These are phyloP conservation scores for Tetrapisispora namnaoensis DNA, from an alignment of 805 yeast genomes.

Conservation along the genomic window DNA sequence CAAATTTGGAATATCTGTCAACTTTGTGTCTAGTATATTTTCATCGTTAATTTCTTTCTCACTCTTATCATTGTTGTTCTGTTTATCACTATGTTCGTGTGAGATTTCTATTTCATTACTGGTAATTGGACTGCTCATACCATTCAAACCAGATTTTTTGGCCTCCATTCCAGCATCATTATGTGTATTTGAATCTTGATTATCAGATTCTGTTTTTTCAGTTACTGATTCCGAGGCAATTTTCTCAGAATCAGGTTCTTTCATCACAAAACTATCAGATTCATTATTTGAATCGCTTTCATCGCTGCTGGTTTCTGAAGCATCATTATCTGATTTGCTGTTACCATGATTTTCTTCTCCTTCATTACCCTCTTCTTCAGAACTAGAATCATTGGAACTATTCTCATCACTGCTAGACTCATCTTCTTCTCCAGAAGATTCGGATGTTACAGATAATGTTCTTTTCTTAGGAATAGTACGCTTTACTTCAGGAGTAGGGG, in stretches of 20 bases:
- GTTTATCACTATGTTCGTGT: neutral
- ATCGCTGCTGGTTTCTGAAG: slow-evolving; percentile 30
- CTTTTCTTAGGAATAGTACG: slow-evolving; percentile 16
- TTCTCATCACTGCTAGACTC: slow-evolving; percentile 35
- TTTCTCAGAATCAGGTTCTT: slow-evolving; percentile 7
- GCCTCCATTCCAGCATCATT: neutral
- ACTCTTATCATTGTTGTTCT: too few relatives aligned
- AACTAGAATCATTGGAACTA: slow-evolving; percentile 28
- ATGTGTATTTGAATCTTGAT: neutral
- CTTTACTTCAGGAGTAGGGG: slow-evolving; percentile 9
- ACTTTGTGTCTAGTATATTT: neutral
- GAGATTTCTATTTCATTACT: neutral
- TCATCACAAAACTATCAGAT: slow-evolving; percentile 2
- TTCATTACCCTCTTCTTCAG: slow-evolving; percentile 23
- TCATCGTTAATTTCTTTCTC: neutral
- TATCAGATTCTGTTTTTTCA: neutral
- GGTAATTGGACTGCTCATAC: neutral
- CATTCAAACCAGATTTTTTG: neutral
- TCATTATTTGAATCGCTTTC: slow-evolving; percentile 39
- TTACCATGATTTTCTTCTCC: slow-evolving; percentile 8
- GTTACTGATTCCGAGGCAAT: too few relatives aligned
- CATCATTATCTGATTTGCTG: slow-evolving; percentile 36
- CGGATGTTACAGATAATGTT: slow-evolving; percentile 5
- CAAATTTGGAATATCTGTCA: neutral
- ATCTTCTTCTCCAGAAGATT: slow-evolving; percentile 7